Percentiles rank a stretch among this genome's conserved stretches.
These are phyloP conservation scores for Aspergillus quadricinctus DNA, from an alignment of 2,329 filamentous ascomycete species.

Conservation along the genomic window DNA sequence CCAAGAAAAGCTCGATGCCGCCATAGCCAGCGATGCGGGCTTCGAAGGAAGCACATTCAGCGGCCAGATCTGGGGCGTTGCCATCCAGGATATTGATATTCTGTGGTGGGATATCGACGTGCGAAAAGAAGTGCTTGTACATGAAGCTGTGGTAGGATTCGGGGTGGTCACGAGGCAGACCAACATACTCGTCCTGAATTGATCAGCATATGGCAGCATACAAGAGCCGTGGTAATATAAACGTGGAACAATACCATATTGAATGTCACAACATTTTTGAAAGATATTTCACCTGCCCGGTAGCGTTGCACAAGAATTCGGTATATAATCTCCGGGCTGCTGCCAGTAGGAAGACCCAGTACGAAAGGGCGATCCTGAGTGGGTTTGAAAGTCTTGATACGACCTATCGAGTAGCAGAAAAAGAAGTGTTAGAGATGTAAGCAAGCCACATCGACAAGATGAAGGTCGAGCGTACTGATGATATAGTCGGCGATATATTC, in stretches of 20 bases:
- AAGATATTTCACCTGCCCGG: constrained; percentile 61
- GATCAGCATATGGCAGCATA: constrained; percentile 9
- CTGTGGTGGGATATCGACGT: constrained; percentile 72
- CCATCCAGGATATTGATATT: constrained; percentile 84
- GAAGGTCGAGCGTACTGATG: constrained; percentile 50
- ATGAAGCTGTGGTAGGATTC: constrained; percentile 90
- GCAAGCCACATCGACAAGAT: not conserved
- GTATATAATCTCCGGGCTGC: constrained; percentile 74
- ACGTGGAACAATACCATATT: constrained; percentile 63
- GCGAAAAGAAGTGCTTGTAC: constrained; percentile 89
- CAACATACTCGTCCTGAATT: constrained; percentile 75
- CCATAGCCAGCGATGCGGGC: constrained; percentile 68
- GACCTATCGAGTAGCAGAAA: constrained; percentile 46
- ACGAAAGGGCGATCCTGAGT: constrained; percentile 72
- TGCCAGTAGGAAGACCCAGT: constrained; percentile 77
- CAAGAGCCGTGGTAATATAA: not conserved
- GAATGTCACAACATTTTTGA: constrained; percentile 85
- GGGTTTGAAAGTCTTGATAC: constrained; percentile 73
- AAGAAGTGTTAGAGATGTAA: not conserved
- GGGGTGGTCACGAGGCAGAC: constrained; percentile 74
- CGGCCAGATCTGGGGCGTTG: constrained; percentile 69
- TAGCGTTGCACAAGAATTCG: constrained; percentile 60
- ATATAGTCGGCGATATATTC: constrained; percentile 78
- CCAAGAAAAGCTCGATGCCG: constrained; percentile 81
- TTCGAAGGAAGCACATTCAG: constrained; percentile 76